Evolutionary conservation across 1,284 basidiomycete species (phyloP), one percentile per base, ranked within the genome.

Genomic region (Bondarzewia mesenterica): DNA sequence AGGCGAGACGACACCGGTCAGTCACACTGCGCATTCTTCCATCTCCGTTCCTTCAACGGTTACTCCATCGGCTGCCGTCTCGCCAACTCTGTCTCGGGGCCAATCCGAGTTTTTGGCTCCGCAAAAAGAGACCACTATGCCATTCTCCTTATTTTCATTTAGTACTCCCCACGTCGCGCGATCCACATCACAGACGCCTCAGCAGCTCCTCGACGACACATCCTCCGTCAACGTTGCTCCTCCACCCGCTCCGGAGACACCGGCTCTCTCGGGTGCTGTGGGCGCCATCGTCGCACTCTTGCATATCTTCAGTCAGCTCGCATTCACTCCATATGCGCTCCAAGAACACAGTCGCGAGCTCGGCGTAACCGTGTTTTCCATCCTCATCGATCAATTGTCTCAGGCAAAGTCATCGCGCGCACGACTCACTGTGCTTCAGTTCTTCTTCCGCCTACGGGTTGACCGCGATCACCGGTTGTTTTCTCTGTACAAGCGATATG

Each of bases 401-500:
- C 63, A 67, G 14, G 73, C 75, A 1, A 73, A 68, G 52, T 86
- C 84, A 25, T 65, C 77, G 0, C 71, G 76, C 16, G 84, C 88
- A 0, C 74, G 91, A 21, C 64, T 98, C 15, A 71, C 80, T 2
- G 77, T 88, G 2, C 70, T 99, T 7, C 91, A 95, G 60, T 96
- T 94, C 74, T 63, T 96, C 50, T 81, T 94, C 69, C 84, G 93
- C 10, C 71, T 99, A 20, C 78, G 96, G 44, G 93, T 91, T 1
- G 94, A 97, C 62, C 81, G 90, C 3, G 88, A 93, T 58, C 96
- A 99, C 63, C 77, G 86, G 14, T 65, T 99, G 36, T 96, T 88
- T 63, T 85, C 89, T 45, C 70, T 70, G 7, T 65, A 72, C 44
- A 57, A 61, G 15, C 68, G 65, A 25, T 71, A 73, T 51, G 82